phyloP scores from a whole-genome alignment of 306 rosid species.

The Vigna trinervia region DNA sequence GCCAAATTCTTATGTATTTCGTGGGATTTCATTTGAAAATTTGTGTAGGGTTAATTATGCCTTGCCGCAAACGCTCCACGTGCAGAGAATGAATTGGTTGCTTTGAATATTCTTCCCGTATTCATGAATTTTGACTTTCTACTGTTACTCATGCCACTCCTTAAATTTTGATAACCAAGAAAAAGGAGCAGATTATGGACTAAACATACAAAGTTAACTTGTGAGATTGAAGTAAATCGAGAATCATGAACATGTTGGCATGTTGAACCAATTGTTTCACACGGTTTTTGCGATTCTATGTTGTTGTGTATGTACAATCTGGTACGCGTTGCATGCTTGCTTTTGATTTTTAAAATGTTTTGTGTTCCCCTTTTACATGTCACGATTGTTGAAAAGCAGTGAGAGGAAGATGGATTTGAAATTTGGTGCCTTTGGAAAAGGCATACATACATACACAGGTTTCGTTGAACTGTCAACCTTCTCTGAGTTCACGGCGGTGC shows the following conservation, averaged over 20 bases:
- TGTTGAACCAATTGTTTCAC: slow-evolving; percentile 43
- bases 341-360: not conserved
- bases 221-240: too few species aligned
- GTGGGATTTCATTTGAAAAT: not conserved
- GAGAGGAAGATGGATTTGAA: slow-evolving; percentile 7
- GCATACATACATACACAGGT: slow-evolving; percentile 16
- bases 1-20: slow-evolving; percentile 1
- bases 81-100: slow-evolving; percentile 21
- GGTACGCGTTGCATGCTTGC: slow-evolving; percentile 35
- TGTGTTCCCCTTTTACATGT: slow-evolving; percentile 24
- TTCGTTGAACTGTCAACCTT: slow-evolving; percentile 46
- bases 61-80: slow-evolving; percentile 4
- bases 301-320: slow-evolving; percentile 45
- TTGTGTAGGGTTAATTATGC: slow-evolving; percentile 19
- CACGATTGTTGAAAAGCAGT: slow-evolving; percentile 1
- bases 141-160: not conserved
- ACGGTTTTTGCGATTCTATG: slow-evolving; percentile 46
- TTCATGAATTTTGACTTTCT: slow-evolving; percentile 62
- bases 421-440: not conserved
- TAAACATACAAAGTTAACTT: too few species aligned
- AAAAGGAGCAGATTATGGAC: not conserved
- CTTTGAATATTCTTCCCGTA: slow-evolving; percentile 39
- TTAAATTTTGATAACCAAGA: not conserved
- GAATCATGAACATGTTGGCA: too few species aligned
- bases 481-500: slow-evolving; percentile 34